Evolutionary conservation across 2,329 filamentous ascomycete genomes (phyloP).

Genomic region (Trichophyton verrucosum): DNA sequence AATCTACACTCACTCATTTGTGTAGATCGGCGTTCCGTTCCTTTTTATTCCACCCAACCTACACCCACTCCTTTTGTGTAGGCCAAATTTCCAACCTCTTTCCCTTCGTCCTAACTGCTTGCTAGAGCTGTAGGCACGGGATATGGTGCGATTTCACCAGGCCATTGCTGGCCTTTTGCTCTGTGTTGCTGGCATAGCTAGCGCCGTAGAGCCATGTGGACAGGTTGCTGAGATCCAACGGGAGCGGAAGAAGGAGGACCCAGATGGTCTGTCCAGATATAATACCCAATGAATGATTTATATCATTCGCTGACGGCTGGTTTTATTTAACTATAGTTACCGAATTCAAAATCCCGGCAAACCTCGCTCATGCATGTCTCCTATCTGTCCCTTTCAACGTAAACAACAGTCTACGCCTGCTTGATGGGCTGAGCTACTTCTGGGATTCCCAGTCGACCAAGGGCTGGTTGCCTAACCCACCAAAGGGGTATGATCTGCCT

Average conservation of each 20-base stretch:
- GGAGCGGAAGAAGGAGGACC: background rate
- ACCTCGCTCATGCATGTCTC: conserved; percentile 16
- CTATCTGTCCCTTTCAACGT: conserved; percentile 15
- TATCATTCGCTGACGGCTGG: background rate
- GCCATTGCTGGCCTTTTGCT: background rate
- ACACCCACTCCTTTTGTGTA: background rate
- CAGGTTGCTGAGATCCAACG: background rate
- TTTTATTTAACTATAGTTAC: background rate
- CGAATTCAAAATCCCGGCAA: conserved; percentile 9
- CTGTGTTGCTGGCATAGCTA: background rate
- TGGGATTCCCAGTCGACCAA: conserved; percentile 18
- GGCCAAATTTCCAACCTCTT: background rate
- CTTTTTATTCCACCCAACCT: background rate
- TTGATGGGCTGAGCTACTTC: conserved; percentile 15
- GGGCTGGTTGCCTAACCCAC: conserved; percentile 31
- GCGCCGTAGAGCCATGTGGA: background rate
- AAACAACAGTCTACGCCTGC: conserved; percentile 13
- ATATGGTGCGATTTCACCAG: background rate
- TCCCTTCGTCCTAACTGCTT: background rate
- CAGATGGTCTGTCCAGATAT: background rate
- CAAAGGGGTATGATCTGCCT: conserved; percentile 39
- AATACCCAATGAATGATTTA: background rate
- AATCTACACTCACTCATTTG: background rate
- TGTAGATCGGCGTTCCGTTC: background rate
- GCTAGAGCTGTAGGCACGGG: background rate